Evolutionary conservation across 805 yeast species (phyloP), one percentile per base, ranked within the genome.

Genomic region (Candida qinlingensis): DNA sequence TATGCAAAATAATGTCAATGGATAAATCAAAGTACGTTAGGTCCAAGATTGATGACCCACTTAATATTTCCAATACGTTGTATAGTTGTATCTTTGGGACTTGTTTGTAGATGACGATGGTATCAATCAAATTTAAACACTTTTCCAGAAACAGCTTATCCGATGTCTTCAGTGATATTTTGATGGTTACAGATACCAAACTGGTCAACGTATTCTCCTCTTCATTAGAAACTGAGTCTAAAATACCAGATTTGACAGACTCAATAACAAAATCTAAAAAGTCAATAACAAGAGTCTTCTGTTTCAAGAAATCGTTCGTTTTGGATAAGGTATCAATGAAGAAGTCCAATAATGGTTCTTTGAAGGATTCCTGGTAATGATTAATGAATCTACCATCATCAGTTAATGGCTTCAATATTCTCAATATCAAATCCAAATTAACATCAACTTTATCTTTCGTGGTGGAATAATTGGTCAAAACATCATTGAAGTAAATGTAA

Each of bases 401-500:
- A 6, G 87, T 79, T 42, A 81, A 66, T 1, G 64, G 57, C 36
- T 64, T 63, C 36, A 85, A 57, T 5, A 80, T 79, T 7, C 58
- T 53, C 30, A 84, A 59, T 44, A 80, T 78, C 19, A 74, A 56
- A 41, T 73, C 77, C 52, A 79, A 73, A 52, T 81, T 83, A 3
- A 74, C 74, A 47, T 80, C 80, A 12, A 73, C 54, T 12, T 49
- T 55, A 11, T 50, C 59, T 26, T 53, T 58, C 49, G 52, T 55
- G 36, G 69, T 54, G 13, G 71, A 58, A 50, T 83, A 75, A 50
- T 64, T 73, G 4, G 59, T 55, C 34, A 78, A 63, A 1, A 87
- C 76, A 43, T 83, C 85, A 47, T 76, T 70, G 62, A 82, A 88
- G 63, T 81, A 85, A 46, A 75, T 69, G 44, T 81, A 58, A 44